These are phyloP conservation scores for Hippophae tibetana DNA, from an alignment of 306 rosid genomes.

Conservation along the genomic window DNA sequence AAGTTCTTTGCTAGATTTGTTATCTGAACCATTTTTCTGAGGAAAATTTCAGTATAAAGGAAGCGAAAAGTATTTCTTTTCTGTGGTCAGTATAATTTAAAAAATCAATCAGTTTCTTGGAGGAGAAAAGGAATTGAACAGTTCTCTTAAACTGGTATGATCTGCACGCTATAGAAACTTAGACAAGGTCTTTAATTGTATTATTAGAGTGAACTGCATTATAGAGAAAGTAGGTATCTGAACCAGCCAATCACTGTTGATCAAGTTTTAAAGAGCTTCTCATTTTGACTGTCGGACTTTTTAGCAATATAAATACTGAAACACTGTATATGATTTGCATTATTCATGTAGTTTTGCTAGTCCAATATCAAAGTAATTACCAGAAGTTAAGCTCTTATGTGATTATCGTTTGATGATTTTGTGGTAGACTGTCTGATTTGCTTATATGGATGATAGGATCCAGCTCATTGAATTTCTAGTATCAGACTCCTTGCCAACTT, in stretches of 20 bases:
- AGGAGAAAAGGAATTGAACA: background rate
- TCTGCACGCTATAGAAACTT: background rate
- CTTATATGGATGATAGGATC: conserved; percentile 48
- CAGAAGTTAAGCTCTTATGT: background rate
- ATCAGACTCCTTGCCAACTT: conserved; percentile 52
- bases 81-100: background rate
- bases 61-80: background rate
- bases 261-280: background rate
- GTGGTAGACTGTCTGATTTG: conserved; percentile 11
- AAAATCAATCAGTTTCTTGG: background rate
- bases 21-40: background rate
- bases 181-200: background rate
- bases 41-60: background rate
- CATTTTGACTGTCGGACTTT: background rate
- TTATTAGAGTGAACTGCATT: background rate
- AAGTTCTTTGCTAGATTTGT: background rate
- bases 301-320: too few species aligned
- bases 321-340: too few species aligned
- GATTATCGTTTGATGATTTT: background rate
- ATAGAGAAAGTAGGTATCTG: background rate
- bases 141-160: background rate
- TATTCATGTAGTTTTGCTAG: background rate
- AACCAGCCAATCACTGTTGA: background rate
- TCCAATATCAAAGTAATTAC: background rate
- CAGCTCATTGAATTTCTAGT: conserved; percentile 78